Evolutionary conservation across 805 yeast species (phyloP), one percentile per base, ranked within the genome.

Genomic region (Babjeviella inositovora): DNA sequence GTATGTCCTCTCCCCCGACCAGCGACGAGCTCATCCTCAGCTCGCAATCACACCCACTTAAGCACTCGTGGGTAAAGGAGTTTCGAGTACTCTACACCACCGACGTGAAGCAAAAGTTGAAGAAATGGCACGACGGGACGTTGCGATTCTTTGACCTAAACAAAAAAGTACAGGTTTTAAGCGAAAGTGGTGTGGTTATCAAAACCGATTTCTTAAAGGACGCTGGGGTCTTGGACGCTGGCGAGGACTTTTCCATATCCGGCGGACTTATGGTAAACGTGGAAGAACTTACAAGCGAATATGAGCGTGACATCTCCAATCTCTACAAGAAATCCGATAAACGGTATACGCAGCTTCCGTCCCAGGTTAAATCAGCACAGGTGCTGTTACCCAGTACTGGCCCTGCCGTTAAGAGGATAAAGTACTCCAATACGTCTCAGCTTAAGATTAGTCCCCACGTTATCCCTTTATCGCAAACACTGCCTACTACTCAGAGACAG

Each of bases 101-200:
- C 15, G 45, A 70, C 12, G 37, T 61, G 6, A 30, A 28, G 7
- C 69, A 66, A 34, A 61, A 53, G 28, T 52, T 47, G 21, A 63
- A 65, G 33, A 43, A 43, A 28, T 66, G 72, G 72, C 47, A 47
- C 26, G 74, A 66, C 33, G 72, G 72, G 1, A 44, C 35, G 7
- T 35, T 64, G 25, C 47, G 48, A 26, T 50, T 43, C 35, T 66
- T 57, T 35, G 54, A 52, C 31, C 49, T 62, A 33, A 66, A 66
- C 38, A 53, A 54, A 20, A 62, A 63, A 33, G 26, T 64, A 7
- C 58, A 60, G 24, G 39, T 65, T 11, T 43, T 38, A 23, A 53
- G 52, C 28, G 57, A 48, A 9, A 45, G 45, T 12, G 42, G 40
- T 12, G 37, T 41, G 15, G 33, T 57, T 26, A 40, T 55, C 17